Evolutionary conservation across 768 basidiomycete species (phyloP).

Genomic region (Xerocomellus chrysenteron): DNA sequence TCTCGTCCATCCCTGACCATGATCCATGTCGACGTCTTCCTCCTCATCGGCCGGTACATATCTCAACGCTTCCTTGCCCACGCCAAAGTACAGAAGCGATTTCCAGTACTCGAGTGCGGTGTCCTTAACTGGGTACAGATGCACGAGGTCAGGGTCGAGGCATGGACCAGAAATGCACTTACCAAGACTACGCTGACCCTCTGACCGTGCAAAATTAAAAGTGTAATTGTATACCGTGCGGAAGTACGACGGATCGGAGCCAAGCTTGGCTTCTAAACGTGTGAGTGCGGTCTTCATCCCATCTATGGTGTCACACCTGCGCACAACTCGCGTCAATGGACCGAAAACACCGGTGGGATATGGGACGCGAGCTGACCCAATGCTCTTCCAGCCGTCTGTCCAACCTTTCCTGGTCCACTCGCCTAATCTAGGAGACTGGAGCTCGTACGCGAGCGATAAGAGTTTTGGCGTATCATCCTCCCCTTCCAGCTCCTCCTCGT

Average conservation of each 20-base stretch:
- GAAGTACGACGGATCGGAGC: conserved; percentile 68
- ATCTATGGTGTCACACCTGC: conserved; percentile 64
- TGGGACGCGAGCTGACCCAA: conserved; percentile 50
- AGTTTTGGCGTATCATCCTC: conserved; percentile 76
- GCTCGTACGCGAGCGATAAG: conserved; percentile 77
- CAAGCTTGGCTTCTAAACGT: conserved; percentile 57
- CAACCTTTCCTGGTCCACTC: conserved; percentile 71
- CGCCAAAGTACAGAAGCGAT: conserved; percentile 71
- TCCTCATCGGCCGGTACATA: conserved; percentile 44
- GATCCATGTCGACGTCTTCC: conserved; percentile 43
- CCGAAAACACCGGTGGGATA: background rate
- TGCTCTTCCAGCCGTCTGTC: conserved; percentile 76
- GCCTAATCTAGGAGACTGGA: conserved; percentile 72
- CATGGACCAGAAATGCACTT: conserved; percentile 23
- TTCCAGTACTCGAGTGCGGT: conserved; percentile 76
- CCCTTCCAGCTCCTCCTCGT: conserved; percentile 55
- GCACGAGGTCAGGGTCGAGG: conserved; percentile 1
- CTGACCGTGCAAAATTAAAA: conserved; percentile 73
- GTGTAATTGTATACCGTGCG: conserved; percentile 75
- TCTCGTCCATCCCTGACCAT: conserved; percentile 56
- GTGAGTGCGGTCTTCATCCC: conserved; percentile 58
- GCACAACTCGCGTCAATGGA: background rate
- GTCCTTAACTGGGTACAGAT: conserved; percentile 50
- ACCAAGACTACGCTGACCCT: conserved; percentile 83
- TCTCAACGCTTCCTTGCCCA: conserved; percentile 62